Evolutionary conservation across 345 rosid genomes (phyloP).

Genomic region (Hibiscus syriacus): DNA sequence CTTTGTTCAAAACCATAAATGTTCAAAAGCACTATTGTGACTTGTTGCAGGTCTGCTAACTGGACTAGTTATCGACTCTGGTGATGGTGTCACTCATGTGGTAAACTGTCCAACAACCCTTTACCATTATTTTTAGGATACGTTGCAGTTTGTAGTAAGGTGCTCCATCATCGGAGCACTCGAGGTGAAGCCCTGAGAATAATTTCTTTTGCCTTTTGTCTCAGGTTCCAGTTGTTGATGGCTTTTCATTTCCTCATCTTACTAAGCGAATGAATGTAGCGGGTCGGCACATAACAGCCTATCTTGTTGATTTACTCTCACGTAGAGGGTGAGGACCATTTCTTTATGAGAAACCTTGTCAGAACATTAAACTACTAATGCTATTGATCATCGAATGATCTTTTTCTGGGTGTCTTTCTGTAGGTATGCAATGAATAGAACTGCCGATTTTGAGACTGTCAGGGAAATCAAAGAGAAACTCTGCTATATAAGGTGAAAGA

Average conservation of each 20-base stretch:
- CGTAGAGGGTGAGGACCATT: conserved; percentile 73
- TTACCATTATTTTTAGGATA: not conserved
- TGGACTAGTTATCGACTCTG: conserved; percentile 95
- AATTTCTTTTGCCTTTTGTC: conserved; percentile 15
- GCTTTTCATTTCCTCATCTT: conserved; percentile 94
- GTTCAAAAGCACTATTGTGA: conserved; percentile 8
- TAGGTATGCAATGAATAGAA: conserved; percentile 88
- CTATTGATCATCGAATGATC: conserved; percentile 5
- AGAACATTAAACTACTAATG: not conserved
- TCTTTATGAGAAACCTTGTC: conserved; percentile 9
- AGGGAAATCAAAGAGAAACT: conserved; percentile 95
- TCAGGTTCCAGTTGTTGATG: conserved; percentile 98
- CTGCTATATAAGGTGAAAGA: conserved; percentile 72
- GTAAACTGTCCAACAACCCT: conserved; percentile 30
- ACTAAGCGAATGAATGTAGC: conserved; percentile 97
- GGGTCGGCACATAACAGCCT: conserved; percentile 92
- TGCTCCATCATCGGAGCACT: not conserved
- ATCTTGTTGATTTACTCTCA: conserved; percentile 90
- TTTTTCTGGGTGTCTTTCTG: conserved; percentile 6
- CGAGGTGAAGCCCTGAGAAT: conserved; percentile 11
- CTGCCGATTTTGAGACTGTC: conserved; percentile 92
- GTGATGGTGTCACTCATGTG: conserved; percentile 99
- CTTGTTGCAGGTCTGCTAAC: conserved; percentile 68
- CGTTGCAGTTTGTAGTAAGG: not conserved
- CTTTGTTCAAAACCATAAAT: not conserved